phyloP scores from a whole-genome alignment of 495 filamentous ascomycete genomes.

The Neurospora sp. region DNA sequence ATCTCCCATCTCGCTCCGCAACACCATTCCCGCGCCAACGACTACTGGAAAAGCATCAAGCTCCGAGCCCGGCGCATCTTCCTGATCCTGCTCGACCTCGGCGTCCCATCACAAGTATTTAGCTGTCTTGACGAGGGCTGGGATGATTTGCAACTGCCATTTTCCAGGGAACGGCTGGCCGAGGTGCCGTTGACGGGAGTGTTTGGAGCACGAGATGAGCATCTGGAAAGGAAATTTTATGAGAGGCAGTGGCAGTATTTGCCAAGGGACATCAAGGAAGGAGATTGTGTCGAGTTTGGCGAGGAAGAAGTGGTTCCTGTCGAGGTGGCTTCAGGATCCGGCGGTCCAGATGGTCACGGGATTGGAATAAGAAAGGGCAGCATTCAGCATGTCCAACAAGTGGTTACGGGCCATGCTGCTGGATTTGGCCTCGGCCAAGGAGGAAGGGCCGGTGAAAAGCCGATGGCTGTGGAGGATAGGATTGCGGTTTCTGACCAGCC shows the following conservation, averaged over 20 bases:
- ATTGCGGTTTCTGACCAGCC: slow-evolving; percentile 53
- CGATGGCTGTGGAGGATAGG: slow-evolving; percentile 37
- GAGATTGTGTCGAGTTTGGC: slow-evolving; percentile 62
- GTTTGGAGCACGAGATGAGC: slow-evolving; percentile 39
- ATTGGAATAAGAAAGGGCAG: slow-evolving; percentile 42
- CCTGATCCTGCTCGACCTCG: slow-evolving; percentile 69
- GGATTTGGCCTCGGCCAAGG: neutral
- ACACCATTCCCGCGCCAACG: neutral
- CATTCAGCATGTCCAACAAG: slow-evolving; percentile 29
- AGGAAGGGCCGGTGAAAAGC: neutral
- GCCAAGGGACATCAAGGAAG: slow-evolving; percentile 58
- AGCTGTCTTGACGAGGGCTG: slow-evolving; percentile 73
- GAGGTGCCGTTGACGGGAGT: slow-evolving; percentile 36
- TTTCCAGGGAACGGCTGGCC: slow-evolving; percentile 55
- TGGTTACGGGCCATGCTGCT: neutral
- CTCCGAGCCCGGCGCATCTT: slow-evolving; percentile 70
- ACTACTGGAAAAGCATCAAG: slow-evolving; percentile 85
- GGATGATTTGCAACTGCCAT: slow-evolving; percentile 81
- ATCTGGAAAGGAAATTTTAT: slow-evolving; percentile 65
- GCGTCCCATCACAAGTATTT: slow-evolving; percentile 77
- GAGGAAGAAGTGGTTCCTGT: slow-evolving; percentile 73
- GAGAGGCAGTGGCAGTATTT: slow-evolving; percentile 73
- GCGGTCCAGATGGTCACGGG: neutral
- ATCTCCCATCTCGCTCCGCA: slow-evolving; percentile 41
- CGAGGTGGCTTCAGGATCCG: slow-evolving; percentile 34